phyloP scores from a whole-genome alignment of 441 rosid species.

The Codiaeum variegatum region DNA sequence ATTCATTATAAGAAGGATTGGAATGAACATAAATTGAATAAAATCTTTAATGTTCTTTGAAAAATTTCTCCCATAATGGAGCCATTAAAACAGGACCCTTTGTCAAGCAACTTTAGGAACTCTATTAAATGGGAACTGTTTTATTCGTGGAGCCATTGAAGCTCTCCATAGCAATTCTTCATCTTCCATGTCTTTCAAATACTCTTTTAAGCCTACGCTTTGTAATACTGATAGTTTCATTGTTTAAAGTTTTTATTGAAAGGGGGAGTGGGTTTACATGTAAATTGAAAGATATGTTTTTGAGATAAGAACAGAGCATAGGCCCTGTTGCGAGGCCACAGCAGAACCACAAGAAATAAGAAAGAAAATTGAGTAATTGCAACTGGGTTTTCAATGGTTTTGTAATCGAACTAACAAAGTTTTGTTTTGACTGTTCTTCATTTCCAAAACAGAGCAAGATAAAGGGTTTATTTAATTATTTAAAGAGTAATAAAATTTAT shows the following conservation, averaged over 20 bases:
- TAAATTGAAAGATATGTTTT: slow-evolving; percentile 41
- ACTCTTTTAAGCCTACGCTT: slow-evolving; percentile 37
- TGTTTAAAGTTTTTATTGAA: slow-evolving; percentile 7
- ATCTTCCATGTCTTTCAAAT: slow-evolving; percentile 60
- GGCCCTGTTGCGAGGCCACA: slow-evolving; percentile 59
- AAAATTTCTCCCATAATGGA: slow-evolving; percentile 80
- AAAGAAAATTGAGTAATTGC: slow-evolving; percentile 44
- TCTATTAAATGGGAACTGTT: slow-evolving; percentile 43
- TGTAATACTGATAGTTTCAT: not conserved
- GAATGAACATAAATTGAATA: slow-evolving; percentile 74
- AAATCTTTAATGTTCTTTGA: slow-evolving; percentile 58
- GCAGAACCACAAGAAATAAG: slow-evolving; percentile 46
- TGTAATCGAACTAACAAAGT: slow-evolving; percentile 18
- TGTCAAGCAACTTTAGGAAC: slow-evolving; percentile 72
- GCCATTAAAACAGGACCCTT: slow-evolving; percentile 72
- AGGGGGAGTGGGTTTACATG: slow-evolving; percentile 34
- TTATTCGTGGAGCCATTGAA: slow-evolving; percentile 51
- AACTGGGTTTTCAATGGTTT: slow-evolving; percentile 43
- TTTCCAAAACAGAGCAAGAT: not conserved
- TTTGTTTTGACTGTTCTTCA: slow-evolving; percentile 46
- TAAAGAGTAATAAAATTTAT: slow-evolving; percentile 8
- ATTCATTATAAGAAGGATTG: slow-evolving; percentile 47
- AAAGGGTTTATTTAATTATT: not conserved
- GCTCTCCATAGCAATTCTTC: slow-evolving; percentile 83
- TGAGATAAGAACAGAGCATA: slow-evolving; percentile 47